phyloP scores from a whole-genome alignment of 345 rosid genomes.

The Camelina hispida region DNA sequence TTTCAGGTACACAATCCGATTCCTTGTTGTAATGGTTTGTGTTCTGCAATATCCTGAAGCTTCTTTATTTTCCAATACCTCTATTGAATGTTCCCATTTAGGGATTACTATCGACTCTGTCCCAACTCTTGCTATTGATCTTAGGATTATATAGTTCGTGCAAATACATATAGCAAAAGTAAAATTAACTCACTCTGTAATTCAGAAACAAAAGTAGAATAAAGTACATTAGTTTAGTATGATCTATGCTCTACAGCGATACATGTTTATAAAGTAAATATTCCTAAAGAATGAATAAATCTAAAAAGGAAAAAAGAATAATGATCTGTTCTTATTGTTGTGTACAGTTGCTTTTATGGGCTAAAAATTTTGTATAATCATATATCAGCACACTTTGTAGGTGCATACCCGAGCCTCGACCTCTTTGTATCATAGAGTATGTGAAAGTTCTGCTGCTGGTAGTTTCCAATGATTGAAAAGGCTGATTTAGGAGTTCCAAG shows the following conservation, averaged over 20 bases:
- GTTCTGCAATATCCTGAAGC: background rate
- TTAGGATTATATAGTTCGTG: too few relatives aligned
- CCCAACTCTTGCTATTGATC: too few relatives aligned
- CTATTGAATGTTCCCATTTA: background rate
- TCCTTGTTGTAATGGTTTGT: background rate
- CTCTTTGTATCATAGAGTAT: conserved; percentile 73
- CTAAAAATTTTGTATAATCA: conserved; percentile 24
- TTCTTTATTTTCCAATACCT: background rate
- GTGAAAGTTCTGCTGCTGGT: conserved; percentile 89
- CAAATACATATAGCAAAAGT: conserved; percentile 5
- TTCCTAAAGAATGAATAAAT: conserved; percentile 35
- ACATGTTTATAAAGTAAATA: conserved; percentile 20
- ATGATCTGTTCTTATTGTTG: conserved; percentile 25
- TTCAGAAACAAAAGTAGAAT: conserved; percentile 17
- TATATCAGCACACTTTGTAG: conserved; percentile 69
- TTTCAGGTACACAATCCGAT: background rate
- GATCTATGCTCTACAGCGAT: conserved; percentile 14
- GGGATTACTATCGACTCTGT: too few relatives aligned
- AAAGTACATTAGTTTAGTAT: conserved; percentile 25
- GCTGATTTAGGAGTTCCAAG: conserved; percentile 79
- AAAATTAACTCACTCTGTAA: conserved; percentile 18
- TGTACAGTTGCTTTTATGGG: conserved; percentile 43
- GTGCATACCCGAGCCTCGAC: conserved; percentile 83
- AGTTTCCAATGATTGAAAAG: conserved; percentile 87
- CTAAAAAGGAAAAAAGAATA: background rate